These are phyloP conservation scores for Saccharomyces hybrid DNA, from an alignment of 1,139 yeast genomes.

Conservation along the genomic window DNA sequence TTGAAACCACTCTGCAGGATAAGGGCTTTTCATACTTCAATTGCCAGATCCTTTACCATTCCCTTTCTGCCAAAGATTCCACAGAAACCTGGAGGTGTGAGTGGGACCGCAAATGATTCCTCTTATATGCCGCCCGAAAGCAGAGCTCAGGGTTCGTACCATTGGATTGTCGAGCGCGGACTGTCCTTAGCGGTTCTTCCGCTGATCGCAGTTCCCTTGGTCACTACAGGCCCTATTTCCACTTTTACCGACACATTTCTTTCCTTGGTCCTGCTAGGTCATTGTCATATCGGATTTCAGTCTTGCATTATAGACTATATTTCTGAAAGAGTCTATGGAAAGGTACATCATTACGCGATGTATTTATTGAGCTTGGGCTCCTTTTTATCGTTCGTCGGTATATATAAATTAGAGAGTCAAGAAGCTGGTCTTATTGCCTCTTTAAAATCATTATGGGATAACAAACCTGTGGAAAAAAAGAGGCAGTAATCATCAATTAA, in stretches of 20 bases:
- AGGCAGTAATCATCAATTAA: background rate
- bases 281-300: constrained; percentile 61
- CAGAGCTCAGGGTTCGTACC: constrained; percentile 53
- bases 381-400: constrained; percentile 51
- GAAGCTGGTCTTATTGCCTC: constrained; percentile 48
- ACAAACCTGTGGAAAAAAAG: background rate
- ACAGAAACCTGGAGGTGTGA: constrained; percentile 66
- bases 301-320: constrained; percentile 39
- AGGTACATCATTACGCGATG: constrained; percentile 50
- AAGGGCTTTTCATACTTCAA: background rate
- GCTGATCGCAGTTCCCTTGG: constrained; percentile 49
- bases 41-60: constrained; percentile 22
- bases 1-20: background rate
- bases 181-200: constrained; percentile 55
- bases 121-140: constrained; percentile 48
- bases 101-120: constrained; percentile 68
- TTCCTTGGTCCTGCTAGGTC: constrained; percentile 47
- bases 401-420: constrained; percentile 56
- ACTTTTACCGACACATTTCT: constrained; percentile 48
- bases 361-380: constrained; percentile 55
- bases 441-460: constrained; percentile 33
- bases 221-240: constrained; percentile 44
- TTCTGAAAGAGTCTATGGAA: constrained; percentile 60
- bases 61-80: constrained; percentile 43
- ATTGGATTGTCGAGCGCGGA: constrained; percentile 61